A percentile compares a stretch with the other conserved stretches of the same genome.
phyloP scores from a whole-genome alignment of 1,139 yeast genomes.

The Yamadazyma dushanensis region DNA sequence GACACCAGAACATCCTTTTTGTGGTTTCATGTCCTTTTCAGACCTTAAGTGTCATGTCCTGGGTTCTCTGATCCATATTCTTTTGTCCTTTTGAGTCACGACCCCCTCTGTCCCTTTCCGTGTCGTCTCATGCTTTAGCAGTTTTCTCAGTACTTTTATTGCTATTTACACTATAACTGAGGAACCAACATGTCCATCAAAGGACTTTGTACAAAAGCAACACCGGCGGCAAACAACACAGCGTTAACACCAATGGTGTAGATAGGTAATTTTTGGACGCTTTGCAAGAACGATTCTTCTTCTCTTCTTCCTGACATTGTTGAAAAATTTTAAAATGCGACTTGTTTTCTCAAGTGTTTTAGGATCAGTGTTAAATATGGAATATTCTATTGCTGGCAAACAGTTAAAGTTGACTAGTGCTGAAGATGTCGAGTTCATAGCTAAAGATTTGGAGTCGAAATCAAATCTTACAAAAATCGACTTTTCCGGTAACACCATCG shows the following conservation, averaged over 20 bases:
- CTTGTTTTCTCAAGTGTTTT: no score
- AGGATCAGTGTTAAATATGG: conserved; percentile 8
- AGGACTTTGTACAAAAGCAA: conserved; percentile 73
- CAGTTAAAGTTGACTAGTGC: conserved; percentile 72
- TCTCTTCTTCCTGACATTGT: conserved; percentile 18
- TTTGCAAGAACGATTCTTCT: conserved; percentile 43
- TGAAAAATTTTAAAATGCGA: conserved; percentile 1
- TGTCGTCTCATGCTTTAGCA: no score
- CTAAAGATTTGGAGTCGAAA: conserved; percentile 12
- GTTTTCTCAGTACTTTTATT: neutral
- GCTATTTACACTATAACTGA: conserved; percentile 43
- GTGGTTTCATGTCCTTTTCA: no score
- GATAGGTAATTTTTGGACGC: conserved; percentile 60
- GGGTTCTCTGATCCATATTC: no score
- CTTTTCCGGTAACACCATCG: conserved; percentile 90
- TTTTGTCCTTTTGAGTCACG: neutral
- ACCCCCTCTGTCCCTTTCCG: neutral
- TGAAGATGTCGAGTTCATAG: conserved; percentile 57
- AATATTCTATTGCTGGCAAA: conserved; percentile 68
- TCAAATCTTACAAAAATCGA: conserved; percentile 58
- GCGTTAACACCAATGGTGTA: conserved; percentile 65
- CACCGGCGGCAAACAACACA: conserved; percentile 68
- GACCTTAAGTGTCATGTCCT: no score
- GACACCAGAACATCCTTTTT: no score
- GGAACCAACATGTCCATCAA: conserved; percentile 82